Evolutionary conservation across 2,329 filamentous ascomycete genomes (phyloP).

Genomic region (Talaromyces atroroseus): DNA sequence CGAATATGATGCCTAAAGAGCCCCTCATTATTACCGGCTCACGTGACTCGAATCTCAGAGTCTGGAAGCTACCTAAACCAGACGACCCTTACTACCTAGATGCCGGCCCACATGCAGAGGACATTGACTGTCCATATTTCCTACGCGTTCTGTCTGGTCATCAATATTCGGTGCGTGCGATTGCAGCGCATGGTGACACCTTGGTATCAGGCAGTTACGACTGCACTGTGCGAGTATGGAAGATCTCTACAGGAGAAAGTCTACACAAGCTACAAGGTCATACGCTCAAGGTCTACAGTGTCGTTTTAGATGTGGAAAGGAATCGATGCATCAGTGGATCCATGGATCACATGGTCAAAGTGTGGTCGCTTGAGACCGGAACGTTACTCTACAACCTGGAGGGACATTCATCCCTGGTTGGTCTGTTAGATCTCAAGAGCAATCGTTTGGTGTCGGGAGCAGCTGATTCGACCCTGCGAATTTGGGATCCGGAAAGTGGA

Average conservation of each 20-base stretch:
- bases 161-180: conserved; percentile 88
- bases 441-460: conserved; percentile 91
- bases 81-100: conserved; percentile 71
- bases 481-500: conserved; percentile 93
- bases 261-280: conserved; percentile 81
- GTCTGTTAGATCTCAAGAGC: conserved; percentile 80
- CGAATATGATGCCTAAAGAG: conserved; percentile 86
- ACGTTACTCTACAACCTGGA: conserved; percentile 82
- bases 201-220: conserved; percentile 98
- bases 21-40: conserved; percentile 97
- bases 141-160: conserved; percentile 82
- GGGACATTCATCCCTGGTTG: conserved; percentile 87
- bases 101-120: conserved; percentile 66
- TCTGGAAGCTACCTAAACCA: conserved; percentile 86
- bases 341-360: conserved; percentile 97
- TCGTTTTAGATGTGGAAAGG: conserved; percentile 84
- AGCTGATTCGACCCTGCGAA: conserved; percentile 87
- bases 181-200: conserved; percentile 89
- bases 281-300: conserved; percentile 90
- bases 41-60: conserved; percentile 84
- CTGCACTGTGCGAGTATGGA: conserved; percentile 91
- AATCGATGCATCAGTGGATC: conserved; percentile 96
- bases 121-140: conserved; percentile 87
- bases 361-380: conserved; percentile 90
- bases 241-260: conserved; percentile 88